Evolutionary conservation across 306 rosid species (phyloP).

Genomic region (Alnus rubra): DNA sequence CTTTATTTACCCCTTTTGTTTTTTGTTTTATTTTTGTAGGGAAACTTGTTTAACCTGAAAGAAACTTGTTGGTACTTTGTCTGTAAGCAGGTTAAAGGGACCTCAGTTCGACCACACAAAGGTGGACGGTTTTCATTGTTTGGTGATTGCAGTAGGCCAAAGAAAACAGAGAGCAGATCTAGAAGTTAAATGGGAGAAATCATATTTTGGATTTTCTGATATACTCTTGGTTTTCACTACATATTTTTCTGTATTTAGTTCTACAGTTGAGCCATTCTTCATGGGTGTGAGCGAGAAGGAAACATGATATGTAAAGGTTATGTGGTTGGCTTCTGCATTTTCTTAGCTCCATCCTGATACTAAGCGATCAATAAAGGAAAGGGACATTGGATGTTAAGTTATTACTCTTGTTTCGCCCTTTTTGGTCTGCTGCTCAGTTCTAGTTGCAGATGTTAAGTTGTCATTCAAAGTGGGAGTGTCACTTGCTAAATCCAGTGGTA

Average conservation of each 20-base stretch:
- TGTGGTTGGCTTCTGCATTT: conserved; percentile 29
- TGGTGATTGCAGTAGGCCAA: conserved; percentile 72
- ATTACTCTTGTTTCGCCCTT: conserved; percentile 11
- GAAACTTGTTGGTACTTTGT: conserved; percentile 8
- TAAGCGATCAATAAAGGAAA: conserved; percentile 41
- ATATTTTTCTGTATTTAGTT: conserved; percentile 30
- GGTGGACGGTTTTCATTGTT: conserved; percentile 59
- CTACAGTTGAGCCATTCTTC: conserved; percentile 59
- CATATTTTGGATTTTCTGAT: conserved; percentile 20
- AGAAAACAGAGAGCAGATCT: conserved; percentile 45
- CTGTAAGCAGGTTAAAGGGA: conserved; percentile 56
- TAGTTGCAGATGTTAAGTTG: no score
- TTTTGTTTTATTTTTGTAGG: background rate
- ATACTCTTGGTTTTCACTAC: conserved; percentile 22
- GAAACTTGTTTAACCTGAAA: conserved; percentile 16
- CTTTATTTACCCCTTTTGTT: conserved; percentile 3
- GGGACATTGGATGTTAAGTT: conserved; percentile 24
- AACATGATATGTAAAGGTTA: conserved; percentile 45
- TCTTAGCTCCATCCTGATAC: conserved; percentile 49
- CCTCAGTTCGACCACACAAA: conserved; percentile 54
- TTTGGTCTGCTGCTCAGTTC: no score
- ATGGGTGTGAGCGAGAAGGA: conserved; percentile 46
- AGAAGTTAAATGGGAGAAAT: conserved; percentile 40
- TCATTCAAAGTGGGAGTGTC: no score
- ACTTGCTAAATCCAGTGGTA: no score